Percentiles rank a stretch among this genome's conserved stretches.
Conservation (phyloP, 768 basidiomycete species). For the Termitomyces sp. region DNA sequence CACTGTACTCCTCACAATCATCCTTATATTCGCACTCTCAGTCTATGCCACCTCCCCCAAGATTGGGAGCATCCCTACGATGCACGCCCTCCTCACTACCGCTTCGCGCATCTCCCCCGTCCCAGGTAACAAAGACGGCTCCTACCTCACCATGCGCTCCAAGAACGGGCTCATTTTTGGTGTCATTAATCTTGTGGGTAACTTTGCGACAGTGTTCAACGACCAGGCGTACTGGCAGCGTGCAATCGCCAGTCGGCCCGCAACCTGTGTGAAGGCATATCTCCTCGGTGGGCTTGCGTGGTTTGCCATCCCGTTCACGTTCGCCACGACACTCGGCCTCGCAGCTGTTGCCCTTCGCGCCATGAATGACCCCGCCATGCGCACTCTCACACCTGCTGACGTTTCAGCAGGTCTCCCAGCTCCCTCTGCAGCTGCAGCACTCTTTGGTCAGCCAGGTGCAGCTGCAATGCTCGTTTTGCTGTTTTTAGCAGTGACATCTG, state of each 20-base stretch:
- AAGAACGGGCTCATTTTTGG: conserved; percentile 77
- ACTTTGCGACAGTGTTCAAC: conserved; percentile 58
- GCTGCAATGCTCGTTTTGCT: conserved; percentile 73
- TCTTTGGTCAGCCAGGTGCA: conserved; percentile 79
- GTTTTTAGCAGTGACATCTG: conserved; percentile 84
- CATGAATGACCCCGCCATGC: conserved; percentile 41
- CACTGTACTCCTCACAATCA: conserved; percentile 79
- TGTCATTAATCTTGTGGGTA: conserved; percentile 86
- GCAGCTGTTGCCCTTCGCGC: conserved; percentile 77
- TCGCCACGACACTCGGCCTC: conserved; percentile 85
- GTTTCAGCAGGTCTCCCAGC: conserved; percentile 86
- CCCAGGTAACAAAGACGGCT: conserved; percentile 76
- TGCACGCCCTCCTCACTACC: conserved; percentile 71
- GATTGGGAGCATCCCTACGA: conserved; percentile 71
- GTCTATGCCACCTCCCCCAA: conserved; percentile 76
- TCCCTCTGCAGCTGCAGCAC: conserved; percentile 74
- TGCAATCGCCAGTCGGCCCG: conserved; percentile 82
- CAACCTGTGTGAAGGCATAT: conserved; percentile 87
- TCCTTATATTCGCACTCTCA: conserved; percentile 68
- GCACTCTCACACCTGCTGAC: conserved; percentile 45
- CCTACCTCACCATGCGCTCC: conserved; percentile 77
- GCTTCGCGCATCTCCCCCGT: conserved; percentile 57
- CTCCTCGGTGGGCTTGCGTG: conserved; percentile 85
- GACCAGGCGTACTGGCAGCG: conserved; percentile 88
- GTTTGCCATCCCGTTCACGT: conserved; percentile 83